Base-by-base conservation (phyloP, 2,329 filamentous ascomycete genomes). In the Aspergillus flavus region DNA sequence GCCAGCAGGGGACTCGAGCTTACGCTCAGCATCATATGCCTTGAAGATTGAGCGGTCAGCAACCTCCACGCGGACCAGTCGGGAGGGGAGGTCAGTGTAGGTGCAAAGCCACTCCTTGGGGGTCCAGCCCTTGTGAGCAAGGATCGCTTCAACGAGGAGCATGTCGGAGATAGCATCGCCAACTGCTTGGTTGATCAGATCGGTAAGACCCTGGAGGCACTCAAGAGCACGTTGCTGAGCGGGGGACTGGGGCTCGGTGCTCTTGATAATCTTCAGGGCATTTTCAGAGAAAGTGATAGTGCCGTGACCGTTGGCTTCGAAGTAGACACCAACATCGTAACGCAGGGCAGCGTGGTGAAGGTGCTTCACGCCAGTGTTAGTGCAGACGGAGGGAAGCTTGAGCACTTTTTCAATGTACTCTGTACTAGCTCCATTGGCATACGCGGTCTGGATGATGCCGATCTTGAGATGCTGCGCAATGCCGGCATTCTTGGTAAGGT, bases 101-200 rank as follows among this genome's bases (percentile, higher is more conserved):
- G 93, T 97, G 68, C 88, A 87, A 66, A 94, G 89, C 95, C 95
- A 99, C 77, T 98, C 93, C 76, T 90, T 89, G 53, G 93, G 89
- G 30, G 87, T 89, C 94, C 94, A 99, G 69, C 85, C 86, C 83
- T 97, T 98, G 86, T 98, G 93, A 7, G 95, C 94, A 46, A 99
- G 89, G 69, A 98, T 95, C 39, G 94, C 92, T 80, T 99, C 95
- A 45, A 98, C 94, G 73, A 99, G 89, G 53, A 99, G 87, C 86
- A 97, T 91, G 80, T 99, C 95, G 0, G 93, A 97, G 62, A 99
- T 86, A 54, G 95, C 95, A 76, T 99, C 95, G 59, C 95, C 95
- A 54, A 98, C 94, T 1, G 95, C 95, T 83, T 99, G 95, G 84
- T 99, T 99, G 83, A 99, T 96, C 67, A 99, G 86, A 71, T 97